phyloP scores from a whole-genome alignment of 352 stramenopile genomes.

The Phytophthora hibernalis region DNA sequence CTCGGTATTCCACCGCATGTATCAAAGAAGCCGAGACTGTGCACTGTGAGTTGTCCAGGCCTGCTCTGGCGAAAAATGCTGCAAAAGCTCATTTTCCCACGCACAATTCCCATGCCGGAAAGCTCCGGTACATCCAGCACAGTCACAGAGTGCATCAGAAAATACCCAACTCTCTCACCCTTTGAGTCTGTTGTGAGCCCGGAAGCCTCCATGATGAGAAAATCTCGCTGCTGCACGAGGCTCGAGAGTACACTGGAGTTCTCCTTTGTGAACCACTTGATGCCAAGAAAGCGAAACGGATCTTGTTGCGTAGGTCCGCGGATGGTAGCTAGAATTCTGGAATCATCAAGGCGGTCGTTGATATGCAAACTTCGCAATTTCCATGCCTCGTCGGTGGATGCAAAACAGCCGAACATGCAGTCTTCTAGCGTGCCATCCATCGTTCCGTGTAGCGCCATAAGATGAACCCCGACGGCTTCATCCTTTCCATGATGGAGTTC shows the following conservation, averaged over 20 bases:
- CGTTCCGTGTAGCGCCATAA: slow-evolving; percentile 50
- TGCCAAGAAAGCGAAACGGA: slow-evolving; percentile 53
- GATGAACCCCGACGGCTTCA: slow-evolving; percentile 36
- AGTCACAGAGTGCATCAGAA: slow-evolving; percentile 61
- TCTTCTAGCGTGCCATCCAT: slow-evolving; percentile 60
- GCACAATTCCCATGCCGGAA: slow-evolving; percentile 48
- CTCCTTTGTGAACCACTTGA: slow-evolving; percentile 72
- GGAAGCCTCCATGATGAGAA: slow-evolving; percentile 51
- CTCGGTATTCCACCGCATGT: slow-evolving; percentile 53
- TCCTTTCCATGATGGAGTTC: slow-evolving; percentile 37
- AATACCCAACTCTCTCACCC: slow-evolving; percentile 47
- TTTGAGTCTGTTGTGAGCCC: slow-evolving; percentile 40
- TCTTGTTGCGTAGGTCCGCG: slow-evolving; percentile 36
- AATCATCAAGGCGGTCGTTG: slow-evolving; percentile 57
- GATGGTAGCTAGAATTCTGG: slow-evolving; percentile 52
- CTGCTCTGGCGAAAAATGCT: slow-evolving; percentile 50
- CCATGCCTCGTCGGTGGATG: slow-evolving; percentile 47
- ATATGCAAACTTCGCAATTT: slow-evolving; percentile 51
- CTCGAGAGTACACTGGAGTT: slow-evolving; percentile 42
- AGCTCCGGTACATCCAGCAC: slow-evolving; percentile 47
- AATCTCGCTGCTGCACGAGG: slow-evolving; percentile 61
- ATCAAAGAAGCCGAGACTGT: slow-evolving; percentile 58
- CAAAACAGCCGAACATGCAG: slow-evolving; percentile 50
- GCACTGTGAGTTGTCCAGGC: slow-evolving; percentile 41
- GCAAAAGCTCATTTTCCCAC: slow-evolving; percentile 55